phyloP scores from a whole-genome alignment of 2,329 filamentous ascomycete genomes.

The Dryadomyces quercivorus region DNA sequence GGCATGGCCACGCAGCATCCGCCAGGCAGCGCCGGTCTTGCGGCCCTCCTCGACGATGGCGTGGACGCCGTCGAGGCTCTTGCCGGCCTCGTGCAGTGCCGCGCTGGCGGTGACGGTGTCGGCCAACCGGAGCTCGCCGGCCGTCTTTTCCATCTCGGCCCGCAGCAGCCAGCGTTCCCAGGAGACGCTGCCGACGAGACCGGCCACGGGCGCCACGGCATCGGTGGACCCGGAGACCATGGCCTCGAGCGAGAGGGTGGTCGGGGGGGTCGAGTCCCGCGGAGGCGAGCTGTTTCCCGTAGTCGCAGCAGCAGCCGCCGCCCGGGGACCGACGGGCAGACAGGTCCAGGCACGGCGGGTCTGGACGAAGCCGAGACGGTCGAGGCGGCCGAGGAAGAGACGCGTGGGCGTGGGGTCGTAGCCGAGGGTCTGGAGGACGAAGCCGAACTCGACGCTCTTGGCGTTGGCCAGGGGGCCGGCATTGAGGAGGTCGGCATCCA shows the following conservation, averaged over 20 bases:
- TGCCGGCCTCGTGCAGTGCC: constrained; percentile 42
- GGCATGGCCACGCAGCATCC: constrained; percentile 51
- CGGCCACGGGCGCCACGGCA: constrained; percentile 62
- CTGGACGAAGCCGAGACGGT: constrained; percentile 63
- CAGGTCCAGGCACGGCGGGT: constrained; percentile 82
- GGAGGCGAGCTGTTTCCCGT: constrained; percentile 26
- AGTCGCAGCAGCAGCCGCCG: too few species aligned
- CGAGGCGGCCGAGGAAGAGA: constrained; percentile 63
- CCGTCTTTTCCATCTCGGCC: constrained; percentile 66
- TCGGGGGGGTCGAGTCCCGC: constrained; percentile 14
- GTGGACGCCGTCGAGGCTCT: constrained; percentile 47
- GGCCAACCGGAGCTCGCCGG: constrained; percentile 50
- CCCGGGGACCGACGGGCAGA: constrained; percentile 59
- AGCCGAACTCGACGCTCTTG: constrained; percentile 83
- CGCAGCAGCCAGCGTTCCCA: constrained; percentile 97
- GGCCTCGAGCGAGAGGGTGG: constrained; percentile 45
- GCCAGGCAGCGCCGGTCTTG: constrained; percentile 43
- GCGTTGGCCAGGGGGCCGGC: constrained; percentile 68
- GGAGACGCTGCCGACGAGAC: constrained; percentile 73
- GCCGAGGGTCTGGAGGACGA: constrained; percentile 75
- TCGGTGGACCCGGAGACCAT: constrained; percentile 56
- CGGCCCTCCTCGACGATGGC: constrained; percentile 53
- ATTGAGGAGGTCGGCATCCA: constrained; percentile 84
- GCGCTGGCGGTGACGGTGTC: constrained; percentile 39
- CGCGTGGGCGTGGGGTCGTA: constrained; percentile 82